Evolutionary conservation across 2,329 filamentous ascomycete species (phyloP).

Genomic region (Fusarium metavorans): DNA sequence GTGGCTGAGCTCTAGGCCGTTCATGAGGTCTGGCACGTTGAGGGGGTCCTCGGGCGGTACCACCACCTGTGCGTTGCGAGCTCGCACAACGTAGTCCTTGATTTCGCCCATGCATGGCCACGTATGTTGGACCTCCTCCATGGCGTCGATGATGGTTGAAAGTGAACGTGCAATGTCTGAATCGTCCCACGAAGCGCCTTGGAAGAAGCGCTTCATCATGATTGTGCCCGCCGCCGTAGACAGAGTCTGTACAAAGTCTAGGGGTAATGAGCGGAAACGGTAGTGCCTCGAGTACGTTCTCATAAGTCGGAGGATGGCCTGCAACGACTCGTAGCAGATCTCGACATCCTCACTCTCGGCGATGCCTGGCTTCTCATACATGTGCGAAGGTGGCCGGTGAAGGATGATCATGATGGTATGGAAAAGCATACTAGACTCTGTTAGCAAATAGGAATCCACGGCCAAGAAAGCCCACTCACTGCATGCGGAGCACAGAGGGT

Average conservation of each 20-base stretch:
- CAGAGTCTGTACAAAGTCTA: slow-evolving; percentile 63
- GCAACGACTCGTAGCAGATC: slow-evolving; percentile 62
- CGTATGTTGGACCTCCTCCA: slow-evolving; percentile 64
- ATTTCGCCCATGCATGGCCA: slow-evolving; percentile 61
- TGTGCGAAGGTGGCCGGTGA: slow-evolving; percentile 60
- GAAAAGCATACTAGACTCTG: slow-evolving; percentile 55
- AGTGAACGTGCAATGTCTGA: slow-evolving; percentile 62
- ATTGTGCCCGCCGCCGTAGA: slow-evolving; percentile 60
- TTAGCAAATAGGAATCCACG: slow-evolving; percentile 24
- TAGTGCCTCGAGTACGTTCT: slow-evolving; percentile 59
- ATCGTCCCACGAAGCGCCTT: slow-evolving; percentile 55
- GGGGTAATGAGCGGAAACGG: slow-evolving; percentile 56
- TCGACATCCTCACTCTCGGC: slow-evolving; percentile 59
- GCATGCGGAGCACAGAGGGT: slow-evolving; percentile 60
- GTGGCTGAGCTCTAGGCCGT: slow-evolving; percentile 46
- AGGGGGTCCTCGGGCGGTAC: slow-evolving; percentile 49
- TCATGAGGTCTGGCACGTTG: slow-evolving; percentile 50
- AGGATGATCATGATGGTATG: slow-evolving; percentile 65
- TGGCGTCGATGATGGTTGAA: slow-evolving; percentile 60
- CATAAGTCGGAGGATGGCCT: slow-evolving; percentile 59
- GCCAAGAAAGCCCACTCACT: slow-evolving; percentile 47
- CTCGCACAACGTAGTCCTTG: slow-evolving; percentile 48
- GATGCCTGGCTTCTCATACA: slow-evolving; percentile 55
- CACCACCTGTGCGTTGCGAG: slow-evolving; percentile 47
- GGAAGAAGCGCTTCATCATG: slow-evolving; percentile 59